phyloP scores from a whole-genome alignment of 176 grass and related monocot species.

The Ensete ventricosum region DNA sequence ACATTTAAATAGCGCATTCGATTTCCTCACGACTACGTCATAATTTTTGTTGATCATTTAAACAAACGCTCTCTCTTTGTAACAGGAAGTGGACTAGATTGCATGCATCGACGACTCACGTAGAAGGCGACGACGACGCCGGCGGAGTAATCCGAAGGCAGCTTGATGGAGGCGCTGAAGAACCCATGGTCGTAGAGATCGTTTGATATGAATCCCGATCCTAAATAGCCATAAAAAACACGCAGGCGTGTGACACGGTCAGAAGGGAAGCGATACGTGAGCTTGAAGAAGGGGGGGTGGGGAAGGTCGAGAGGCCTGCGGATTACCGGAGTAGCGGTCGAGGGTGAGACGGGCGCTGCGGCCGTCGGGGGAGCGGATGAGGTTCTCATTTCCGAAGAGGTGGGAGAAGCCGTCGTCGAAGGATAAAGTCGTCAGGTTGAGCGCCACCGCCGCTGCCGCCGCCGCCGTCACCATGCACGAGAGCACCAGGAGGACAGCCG shows the following conservation, averaged over 20 bases:
- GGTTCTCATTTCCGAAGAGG: conserved; percentile 19
- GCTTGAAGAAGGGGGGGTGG: no score
- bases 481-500: background rate
- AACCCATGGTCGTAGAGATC: conserved; percentile 14
- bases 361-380: conserved; percentile 15
- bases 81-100: background rate
- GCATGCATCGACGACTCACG: background rate
- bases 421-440: conserved; percentile 3
- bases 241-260: no score
- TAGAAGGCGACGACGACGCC: conserved; percentile 21
- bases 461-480: background rate
- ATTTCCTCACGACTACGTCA: no score
- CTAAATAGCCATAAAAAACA: background rate
- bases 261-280: background rate
- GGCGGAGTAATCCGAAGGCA: conserved; percentile 17
- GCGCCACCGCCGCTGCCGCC: background rate
- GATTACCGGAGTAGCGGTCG: conserved; percentile 13
- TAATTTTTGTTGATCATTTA: background rate
- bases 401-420: conserved; percentile 22
- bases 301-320: no score
- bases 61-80: background rate
- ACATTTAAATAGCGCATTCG: no score
- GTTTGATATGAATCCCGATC: conserved; percentile 12
- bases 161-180: conserved; percentile 21
- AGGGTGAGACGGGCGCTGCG: conserved; percentile 3